These are phyloP conservation scores for Aspergillus sp. DNA, from an alignment of 2,329 filamentous ascomycete species.

Conservation along the genomic window DNA sequence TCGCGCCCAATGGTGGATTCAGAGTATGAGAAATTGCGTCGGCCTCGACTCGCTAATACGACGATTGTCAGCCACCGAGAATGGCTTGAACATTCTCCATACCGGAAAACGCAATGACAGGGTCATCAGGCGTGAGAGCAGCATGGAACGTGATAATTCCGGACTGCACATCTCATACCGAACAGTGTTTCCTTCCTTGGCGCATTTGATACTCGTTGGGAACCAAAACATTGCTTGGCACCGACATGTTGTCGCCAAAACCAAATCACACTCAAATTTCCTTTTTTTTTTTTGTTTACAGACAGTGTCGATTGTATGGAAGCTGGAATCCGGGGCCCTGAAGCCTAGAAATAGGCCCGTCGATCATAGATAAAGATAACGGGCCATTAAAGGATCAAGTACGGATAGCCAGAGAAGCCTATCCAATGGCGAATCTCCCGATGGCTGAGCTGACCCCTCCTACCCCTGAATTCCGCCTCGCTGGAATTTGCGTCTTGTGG, in stretches of 20 bases:
- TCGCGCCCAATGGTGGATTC: conserved; percentile 5
- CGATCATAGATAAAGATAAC: neutral
- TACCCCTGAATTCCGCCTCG: conserved; percentile 3
- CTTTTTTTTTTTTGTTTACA: neutral
- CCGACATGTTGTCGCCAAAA: neutral
- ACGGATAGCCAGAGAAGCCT: neutral
- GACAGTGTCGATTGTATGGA: neutral
- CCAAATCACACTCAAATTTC: neutral
- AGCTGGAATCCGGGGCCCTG: neutral
- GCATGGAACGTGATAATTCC: neutral
- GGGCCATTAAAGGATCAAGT: neutral
- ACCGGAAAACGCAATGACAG: neutral
- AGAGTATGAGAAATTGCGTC: neutral
- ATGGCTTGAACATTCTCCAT: neutral
- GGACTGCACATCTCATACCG: neutral
- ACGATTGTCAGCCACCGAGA: neutral
- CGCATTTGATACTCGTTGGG: conserved; percentile 2
- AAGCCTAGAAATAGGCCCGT: neutral
- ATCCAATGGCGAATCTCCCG: neutral
- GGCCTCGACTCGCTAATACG: neutral
- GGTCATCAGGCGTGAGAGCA: conserved; percentile 4
- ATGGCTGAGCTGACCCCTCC: neutral
- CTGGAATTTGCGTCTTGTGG: conserved; percentile 2
- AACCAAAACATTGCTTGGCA: neutral
- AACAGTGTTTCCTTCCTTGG: conserved; percentile 6